These are phyloP conservation scores for Pseudocercospora macadamiae DNA, from an alignment of 2,329 filamentous ascomycete genomes.

Conservation along the genomic window DNA sequence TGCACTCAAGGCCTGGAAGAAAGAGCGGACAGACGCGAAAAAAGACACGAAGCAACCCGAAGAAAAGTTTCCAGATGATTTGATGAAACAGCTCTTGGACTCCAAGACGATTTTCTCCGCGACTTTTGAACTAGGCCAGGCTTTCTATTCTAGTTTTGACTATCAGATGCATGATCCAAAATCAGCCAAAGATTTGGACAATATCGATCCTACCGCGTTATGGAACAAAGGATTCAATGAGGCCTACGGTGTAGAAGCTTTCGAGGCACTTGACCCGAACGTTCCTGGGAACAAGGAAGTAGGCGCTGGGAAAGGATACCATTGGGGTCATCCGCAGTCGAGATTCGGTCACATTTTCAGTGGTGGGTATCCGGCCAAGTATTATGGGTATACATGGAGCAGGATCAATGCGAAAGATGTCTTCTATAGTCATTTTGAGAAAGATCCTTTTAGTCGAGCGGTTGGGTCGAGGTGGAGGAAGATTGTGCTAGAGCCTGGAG, in stretches of 20 bases:
- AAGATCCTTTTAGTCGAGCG: conserved; percentile 72
- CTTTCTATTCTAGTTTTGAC: background rate
- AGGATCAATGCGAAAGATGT: conserved; percentile 80
- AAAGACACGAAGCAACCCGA: conserved; percentile 2
- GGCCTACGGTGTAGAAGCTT: background rate
- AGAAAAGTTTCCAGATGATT: conserved; percentile 1
- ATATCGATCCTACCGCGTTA: background rate
- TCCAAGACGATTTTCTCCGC: background rate
- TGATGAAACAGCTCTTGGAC: background rate
- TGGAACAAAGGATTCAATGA: background rate
- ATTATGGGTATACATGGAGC: conserved; percentile 43
- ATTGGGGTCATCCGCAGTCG: background rate
- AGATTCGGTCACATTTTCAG: conserved; percentile 3
- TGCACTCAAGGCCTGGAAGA: conserved; percentile 7
- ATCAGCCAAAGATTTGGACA: background rate
- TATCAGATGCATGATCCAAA: background rate
- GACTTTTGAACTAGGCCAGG: background rate
- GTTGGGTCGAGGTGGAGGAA: conserved; percentile 75
- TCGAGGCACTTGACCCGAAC: background rate
- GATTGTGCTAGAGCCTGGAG: conserved; percentile 74
- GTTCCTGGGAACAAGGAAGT: conserved; percentile 2
- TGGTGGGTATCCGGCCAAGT: background rate
- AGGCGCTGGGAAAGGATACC: conserved; percentile 1
- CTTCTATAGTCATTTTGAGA: conserved; percentile 77
- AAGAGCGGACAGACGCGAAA: background rate